phyloP scores from a whole-genome alignment of 306 rosid species.

The Mucuna pruriens region DNA sequence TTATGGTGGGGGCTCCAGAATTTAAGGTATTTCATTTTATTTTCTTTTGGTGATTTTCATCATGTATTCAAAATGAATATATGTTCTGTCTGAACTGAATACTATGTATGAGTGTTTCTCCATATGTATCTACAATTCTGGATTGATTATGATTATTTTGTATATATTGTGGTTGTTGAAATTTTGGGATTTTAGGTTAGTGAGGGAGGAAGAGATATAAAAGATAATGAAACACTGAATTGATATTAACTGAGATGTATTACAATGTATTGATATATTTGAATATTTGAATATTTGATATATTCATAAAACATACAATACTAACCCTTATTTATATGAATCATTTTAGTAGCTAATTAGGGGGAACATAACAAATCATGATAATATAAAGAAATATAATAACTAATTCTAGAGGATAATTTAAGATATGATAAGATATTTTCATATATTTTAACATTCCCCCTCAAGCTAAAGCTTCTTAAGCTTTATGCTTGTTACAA shows the following conservation, averaged over 20 bases:
- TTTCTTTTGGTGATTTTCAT: neutral
- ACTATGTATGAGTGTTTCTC: neutral
- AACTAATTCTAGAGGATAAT: neutral
- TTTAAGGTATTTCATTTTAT: conserved; percentile 59
- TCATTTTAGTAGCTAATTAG: too few relatives aligned
- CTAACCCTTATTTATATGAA: neutral
- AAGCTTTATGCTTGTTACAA: neutral
- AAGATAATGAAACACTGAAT: neutral
- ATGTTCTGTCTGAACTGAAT: neutral
- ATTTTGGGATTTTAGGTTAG: neutral
- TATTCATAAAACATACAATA: neutral
- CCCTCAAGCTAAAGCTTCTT: neutral
- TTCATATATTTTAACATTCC: neutral
- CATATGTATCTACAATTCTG: conserved; percentile 7
- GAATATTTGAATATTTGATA: neutral
- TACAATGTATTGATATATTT: neutral
- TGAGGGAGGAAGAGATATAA: neutral
- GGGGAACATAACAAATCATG: too few relatives aligned
- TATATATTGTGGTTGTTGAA: neutral
- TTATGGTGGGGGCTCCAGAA: conserved; percentile 98
- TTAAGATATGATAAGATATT: neutral
- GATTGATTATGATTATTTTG: neutral
- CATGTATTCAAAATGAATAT: neutral
- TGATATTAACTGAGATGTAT: neutral
- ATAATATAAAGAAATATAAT: neutral